Conservation (phyloP, 768 basidiomycete species). For the Naganishia kalamii region DNA sequence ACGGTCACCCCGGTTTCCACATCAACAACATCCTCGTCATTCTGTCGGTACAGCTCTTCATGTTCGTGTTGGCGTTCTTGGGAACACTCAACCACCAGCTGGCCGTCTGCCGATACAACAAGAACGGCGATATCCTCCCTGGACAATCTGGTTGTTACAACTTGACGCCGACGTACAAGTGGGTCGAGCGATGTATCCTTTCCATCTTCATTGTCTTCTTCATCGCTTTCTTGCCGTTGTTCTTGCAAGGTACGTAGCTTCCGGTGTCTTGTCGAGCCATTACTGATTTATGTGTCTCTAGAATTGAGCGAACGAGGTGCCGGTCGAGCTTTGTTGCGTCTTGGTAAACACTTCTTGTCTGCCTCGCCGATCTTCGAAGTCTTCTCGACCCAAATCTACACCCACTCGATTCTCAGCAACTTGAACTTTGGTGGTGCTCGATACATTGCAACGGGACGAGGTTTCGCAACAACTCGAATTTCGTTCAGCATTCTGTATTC, state of each 20-base stretch:
- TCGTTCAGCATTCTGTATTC: slow-evolving; percentile 94
- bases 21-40: slow-evolving; percentile 99
- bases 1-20: slow-evolving; percentile 98
- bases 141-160: slow-evolving; percentile 89
- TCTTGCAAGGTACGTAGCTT: slow-evolving; percentile 58
- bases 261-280: background rate
- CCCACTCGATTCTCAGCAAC: slow-evolving; percentile 93
- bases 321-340: slow-evolving; percentile 78
- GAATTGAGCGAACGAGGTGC: slow-evolving; percentile 95
- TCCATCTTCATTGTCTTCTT: slow-evolving; percentile 98
- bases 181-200: slow-evolving; percentile 94
- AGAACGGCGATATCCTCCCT: slow-evolving; percentile 64
- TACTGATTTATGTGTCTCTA: slow-evolving; percentile 44
- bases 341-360: slow-evolving; percentile 89
- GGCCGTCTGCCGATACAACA: slow-evolving; percentile 69
- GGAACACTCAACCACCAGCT: slow-evolving; percentile 83
- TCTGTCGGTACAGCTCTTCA: slow-evolving; percentile 89
- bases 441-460: slow-evolving; percentile 97
- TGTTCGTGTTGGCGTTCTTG: slow-evolving; percentile 88
- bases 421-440: slow-evolving; percentile 95
- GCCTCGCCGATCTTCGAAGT: slow-evolving; percentile 94
- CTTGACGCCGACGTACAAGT: slow-evolving; percentile 81
- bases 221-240: slow-evolving; percentile 89
- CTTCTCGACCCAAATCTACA: slow-evolving; percentile 96
- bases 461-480: slow-evolving; percentile 92